A percentile compares a stretch with the other conserved stretches of the same genome.
Evolutionary conservation across 371 early-diverging fungal genomes (phyloP).

Genomic region (Mortierella sp.): DNA sequence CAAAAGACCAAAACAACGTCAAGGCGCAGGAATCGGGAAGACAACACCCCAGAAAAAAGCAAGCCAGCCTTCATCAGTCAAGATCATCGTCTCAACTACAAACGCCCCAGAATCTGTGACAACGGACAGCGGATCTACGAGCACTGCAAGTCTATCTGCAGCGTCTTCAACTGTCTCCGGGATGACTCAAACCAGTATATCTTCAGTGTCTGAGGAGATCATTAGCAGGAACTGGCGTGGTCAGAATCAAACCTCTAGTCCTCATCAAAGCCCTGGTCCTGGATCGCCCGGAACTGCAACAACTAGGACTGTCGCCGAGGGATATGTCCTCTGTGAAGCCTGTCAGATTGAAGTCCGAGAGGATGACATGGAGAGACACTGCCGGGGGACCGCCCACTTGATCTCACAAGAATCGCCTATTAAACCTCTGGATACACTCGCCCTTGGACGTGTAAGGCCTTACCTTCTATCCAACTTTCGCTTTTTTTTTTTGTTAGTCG

Average conservation of each 20-base stretch:
- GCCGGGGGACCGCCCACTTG: slow-evolving; percentile 38
- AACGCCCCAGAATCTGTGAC: not conserved
- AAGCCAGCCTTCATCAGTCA: no score
- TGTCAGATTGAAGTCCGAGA: slow-evolving; percentile 39
- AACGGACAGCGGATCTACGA: not conserved
- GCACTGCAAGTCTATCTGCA: not conserved
- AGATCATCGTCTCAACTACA: not conserved
- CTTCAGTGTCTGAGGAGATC: slow-evolving; percentile 8
- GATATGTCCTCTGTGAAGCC: slow-evolving; percentile 30
- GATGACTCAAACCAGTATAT: not conserved
- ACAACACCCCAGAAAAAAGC: not conserved
- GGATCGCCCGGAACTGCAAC: not conserved
- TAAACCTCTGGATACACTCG: slow-evolving; percentile 31
- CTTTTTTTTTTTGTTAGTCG: no score
- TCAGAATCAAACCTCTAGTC: not conserved
- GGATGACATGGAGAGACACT: slow-evolving; percentile 34
- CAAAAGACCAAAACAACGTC: not conserved
- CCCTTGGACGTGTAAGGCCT: slow-evolving; percentile 35
- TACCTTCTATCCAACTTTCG: not conserved
- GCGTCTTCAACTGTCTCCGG: no score
- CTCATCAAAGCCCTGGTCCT: not conserved
- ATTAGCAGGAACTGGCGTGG: slow-evolving; percentile 40
- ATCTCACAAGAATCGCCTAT: slow-evolving; percentile 41
- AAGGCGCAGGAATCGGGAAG: not conserved
- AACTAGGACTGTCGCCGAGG: slow-evolving; percentile 7